Conservation (phyloP, 1,139 yeast species). For the Taphrina wiesneri region DNA sequence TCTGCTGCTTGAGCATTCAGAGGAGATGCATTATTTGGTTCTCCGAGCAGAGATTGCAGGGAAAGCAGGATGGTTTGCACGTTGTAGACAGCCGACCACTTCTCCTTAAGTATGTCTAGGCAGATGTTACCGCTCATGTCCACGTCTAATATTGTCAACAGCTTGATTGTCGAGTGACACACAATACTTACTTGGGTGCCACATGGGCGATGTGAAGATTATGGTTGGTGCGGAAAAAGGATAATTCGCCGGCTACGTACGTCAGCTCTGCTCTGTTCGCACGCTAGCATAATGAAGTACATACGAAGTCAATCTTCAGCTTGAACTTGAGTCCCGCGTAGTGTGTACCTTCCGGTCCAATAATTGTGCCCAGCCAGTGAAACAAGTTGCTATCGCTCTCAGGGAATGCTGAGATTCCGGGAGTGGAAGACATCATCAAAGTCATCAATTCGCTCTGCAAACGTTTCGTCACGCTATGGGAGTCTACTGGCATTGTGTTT, state of each 20-base stretch:
- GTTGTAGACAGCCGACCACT: constrained; percentile 71
- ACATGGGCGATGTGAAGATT: constrained; percentile 64
- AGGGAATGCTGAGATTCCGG: constrained; percentile 59
- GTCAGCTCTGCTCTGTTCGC: neutral
- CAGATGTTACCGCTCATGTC: constrained; percentile 43
- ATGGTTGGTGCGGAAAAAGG: constrained; percentile 65
- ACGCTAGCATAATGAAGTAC: neutral
- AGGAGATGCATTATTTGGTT: constrained; percentile 58
- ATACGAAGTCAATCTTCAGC: constrained; percentile 23
- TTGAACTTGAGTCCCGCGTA: constrained; percentile 24
- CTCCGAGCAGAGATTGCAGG: constrained; percentile 59
- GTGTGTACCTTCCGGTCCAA: constrained; percentile 61
- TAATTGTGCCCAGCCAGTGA: constrained; percentile 63
- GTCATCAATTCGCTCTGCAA: constrained; percentile 34
- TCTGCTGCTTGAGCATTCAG: constrained; percentile 51
- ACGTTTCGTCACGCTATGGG: constrained; percentile 31
- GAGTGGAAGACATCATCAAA: constrained; percentile 51
- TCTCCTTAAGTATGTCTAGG: constrained; percentile 53
- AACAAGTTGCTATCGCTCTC: constrained; percentile 56
- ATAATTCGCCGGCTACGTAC: constrained; percentile 59
- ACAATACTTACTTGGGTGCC: constrained; percentile 63
- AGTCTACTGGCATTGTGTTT: constrained; percentile 14
- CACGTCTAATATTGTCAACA: constrained; percentile 14
- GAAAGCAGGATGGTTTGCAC: constrained; percentile 62
- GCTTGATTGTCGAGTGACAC: constrained; percentile 55